phyloP scores from a whole-genome alignment of 2,329 filamentous ascomycete genomes.

The Alternaria metachromatica region DNA sequence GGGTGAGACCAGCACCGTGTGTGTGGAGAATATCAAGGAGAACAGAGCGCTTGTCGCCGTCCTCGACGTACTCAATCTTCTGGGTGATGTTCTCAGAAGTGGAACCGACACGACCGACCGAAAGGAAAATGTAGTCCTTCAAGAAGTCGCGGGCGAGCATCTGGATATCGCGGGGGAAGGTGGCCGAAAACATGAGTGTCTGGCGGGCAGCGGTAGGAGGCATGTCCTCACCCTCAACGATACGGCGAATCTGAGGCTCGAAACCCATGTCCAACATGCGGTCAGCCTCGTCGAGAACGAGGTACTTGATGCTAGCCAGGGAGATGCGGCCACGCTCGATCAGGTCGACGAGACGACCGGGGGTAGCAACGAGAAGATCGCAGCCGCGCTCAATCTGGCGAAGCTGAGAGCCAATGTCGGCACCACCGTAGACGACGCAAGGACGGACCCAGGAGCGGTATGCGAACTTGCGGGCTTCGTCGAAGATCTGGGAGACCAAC shows the following conservation, averaged over 20 bases:
- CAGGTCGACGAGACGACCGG: conserved; percentile 95
- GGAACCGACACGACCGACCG: conserved; percentile 96
- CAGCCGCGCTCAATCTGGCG: conserved; percentile 98
- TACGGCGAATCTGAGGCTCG: conserved; percentile 98
- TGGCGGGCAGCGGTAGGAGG: conserved; percentile 81
- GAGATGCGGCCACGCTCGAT: conserved; percentile 99
- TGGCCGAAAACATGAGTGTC: conserved; percentile 99
- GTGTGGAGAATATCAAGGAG: conserved; percentile 97
- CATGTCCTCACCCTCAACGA: conserved; percentile 99
- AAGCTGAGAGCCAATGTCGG: conserved; percentile 97
- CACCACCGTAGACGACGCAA: conserved; percentile 98
- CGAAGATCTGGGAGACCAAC: conserved; percentile 97
- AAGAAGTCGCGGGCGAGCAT: conserved; percentile 98
- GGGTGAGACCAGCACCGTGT: conserved; percentile 83
- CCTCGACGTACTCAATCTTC: conserved; percentile 97
- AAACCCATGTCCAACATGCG: conserved; percentile 99
- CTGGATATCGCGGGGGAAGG: conserved; percentile 98
- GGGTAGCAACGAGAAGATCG: conserved; percentile 95
- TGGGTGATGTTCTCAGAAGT: conserved; percentile 99
- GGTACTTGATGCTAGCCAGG: conserved; percentile 97
- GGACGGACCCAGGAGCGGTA: conserved; percentile 99
- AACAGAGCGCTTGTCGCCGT: conserved; percentile 95
- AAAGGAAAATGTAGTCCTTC: conserved; percentile 99
- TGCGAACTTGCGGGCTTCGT: conserved; percentile 96
- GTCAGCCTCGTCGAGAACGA: conserved; percentile 98